Percentiles rank a stretch among this genome's conserved stretches.
These are phyloP conservation scores for Aspergillus glaucus DNA, from an alignment of 2,329 filamentous ascomycete genomes.

Conservation along the genomic window DNA sequence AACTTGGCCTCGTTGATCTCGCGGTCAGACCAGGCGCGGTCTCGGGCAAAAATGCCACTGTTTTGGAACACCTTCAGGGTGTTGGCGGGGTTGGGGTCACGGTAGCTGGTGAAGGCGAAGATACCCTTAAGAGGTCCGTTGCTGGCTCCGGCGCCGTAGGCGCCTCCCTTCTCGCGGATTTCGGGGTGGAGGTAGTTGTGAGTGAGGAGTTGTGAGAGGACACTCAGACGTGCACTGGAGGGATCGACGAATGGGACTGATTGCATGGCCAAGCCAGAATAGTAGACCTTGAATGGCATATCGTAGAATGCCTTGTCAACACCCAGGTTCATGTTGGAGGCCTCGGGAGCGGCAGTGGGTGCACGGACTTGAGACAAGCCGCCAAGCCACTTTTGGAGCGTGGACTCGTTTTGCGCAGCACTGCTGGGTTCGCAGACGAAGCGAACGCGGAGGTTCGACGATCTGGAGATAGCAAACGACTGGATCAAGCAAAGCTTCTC, in stretches of 20 bases:
- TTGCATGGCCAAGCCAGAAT: slow-evolving; percentile 73
- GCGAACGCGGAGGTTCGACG: slow-evolving; percentile 66
- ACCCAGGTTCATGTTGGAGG: slow-evolving; percentile 29
- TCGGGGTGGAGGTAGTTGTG: slow-evolving; percentile 97
- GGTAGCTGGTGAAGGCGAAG: slow-evolving; percentile 94
- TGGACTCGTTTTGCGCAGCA: slow-evolving; percentile 61
- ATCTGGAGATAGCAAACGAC: slow-evolving; percentile 63
- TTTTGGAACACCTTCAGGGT: slow-evolving; percentile 77
- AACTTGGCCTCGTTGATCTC: slow-evolving; percentile 96
- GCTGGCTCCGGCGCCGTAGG: slow-evolving; percentile 88
- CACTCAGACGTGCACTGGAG: slow-evolving; percentile 72
- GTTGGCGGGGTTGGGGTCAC: slow-evolving; percentile 89
- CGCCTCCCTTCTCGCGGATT: slow-evolving; percentile 94
- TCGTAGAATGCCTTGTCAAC: slow-evolving; percentile 76
- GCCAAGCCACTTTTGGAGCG: slow-evolving; percentile 64
- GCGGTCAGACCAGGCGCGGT: slow-evolving; percentile 71
- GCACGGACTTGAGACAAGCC: slow-evolving; percentile 47
- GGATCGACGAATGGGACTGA: slow-evolving; percentile 76
- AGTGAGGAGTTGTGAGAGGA: slow-evolving; percentile 84
- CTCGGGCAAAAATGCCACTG: slow-evolving; percentile 74
- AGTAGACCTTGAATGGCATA: slow-evolving; percentile 94
- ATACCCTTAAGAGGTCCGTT: slow-evolving; percentile 71
- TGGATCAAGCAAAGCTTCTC: slow-evolving; percentile 81
- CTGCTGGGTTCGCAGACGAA: slow-evolving; percentile 79
- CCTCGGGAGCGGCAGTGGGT: slow-evolving; percentile 26